These are phyloP conservation scores for Fusarium sp. DNA, from an alignment of 2,329 filamentous ascomycete species.

Conservation along the genomic window DNA sequence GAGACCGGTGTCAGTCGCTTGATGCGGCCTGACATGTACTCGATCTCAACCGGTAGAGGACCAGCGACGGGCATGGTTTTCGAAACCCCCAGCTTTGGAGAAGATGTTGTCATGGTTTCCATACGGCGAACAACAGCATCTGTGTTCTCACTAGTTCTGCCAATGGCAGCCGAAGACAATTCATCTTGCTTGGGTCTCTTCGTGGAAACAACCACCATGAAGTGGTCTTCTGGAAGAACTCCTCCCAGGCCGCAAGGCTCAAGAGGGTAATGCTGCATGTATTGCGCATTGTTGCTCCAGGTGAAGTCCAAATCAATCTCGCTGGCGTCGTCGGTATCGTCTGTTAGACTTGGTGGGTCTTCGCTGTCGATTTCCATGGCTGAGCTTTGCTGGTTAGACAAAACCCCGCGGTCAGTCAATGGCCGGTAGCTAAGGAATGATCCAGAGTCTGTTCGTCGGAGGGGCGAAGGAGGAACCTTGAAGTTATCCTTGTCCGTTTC, in stretches of 20 bases:
- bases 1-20: slow-evolving; percentile 59
- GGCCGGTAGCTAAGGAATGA: slow-evolving; percentile 63
- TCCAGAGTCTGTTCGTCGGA: slow-evolving; percentile 61
- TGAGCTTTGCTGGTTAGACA: slow-evolving; percentile 25
- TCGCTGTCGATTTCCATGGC: slow-evolving; percentile 47
- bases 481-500: slow-evolving; percentile 36
- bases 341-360: slow-evolving; percentile 48
- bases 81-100: slow-evolving; percentile 42
- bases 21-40: slow-evolving; percentile 58
- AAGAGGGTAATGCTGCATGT: slow-evolving; percentile 54
- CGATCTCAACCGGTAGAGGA: slow-evolving; percentile 52
- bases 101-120: slow-evolving; percentile 56
- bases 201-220: slow-evolving; percentile 66
- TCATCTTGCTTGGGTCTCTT: slow-evolving; percentile 53
- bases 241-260: slow-evolving; percentile 70
- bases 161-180: not conserved
- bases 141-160: slow-evolving; percentile 48
- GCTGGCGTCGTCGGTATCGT: slow-evolving; percentile 52
- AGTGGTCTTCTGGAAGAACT: slow-evolving; percentile 72
- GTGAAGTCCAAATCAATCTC: slow-evolving; percentile 58
- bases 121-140: slow-evolving; percentile 57
- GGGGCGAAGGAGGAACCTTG: slow-evolving; percentile 41
- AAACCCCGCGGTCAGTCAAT: slow-evolving; percentile 55
- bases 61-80: not conserved
- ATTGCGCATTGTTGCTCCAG: slow-evolving; percentile 59